These are phyloP conservation scores for Colletotrichum sp. DNA, from an alignment of 2,329 filamentous ascomycete genomes.

Conservation along the genomic window DNA sequence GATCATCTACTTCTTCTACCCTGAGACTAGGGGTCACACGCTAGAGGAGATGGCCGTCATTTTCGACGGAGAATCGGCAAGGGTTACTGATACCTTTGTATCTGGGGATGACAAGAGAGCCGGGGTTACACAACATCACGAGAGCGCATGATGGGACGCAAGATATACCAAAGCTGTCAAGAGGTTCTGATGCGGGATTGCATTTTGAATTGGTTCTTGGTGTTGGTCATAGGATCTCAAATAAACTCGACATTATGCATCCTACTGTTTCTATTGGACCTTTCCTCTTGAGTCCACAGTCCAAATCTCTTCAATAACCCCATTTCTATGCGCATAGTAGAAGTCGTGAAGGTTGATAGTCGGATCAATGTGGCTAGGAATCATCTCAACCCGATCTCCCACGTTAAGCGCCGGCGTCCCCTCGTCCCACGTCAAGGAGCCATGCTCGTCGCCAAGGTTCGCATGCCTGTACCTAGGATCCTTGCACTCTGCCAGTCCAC, in stretches of 20 bases:
- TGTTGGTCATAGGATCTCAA: neutral
- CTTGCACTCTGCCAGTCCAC: constrained; percentile 53
- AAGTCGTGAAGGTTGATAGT: constrained; percentile 57
- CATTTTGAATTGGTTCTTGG: neutral
- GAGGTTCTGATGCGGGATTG: neutral
- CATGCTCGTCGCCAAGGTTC: constrained; percentile 54
- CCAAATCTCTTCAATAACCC: constrained; percentile 56
- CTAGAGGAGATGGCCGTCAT: constrained; percentile 24
- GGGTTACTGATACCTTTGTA: neutral
- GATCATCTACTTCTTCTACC: constrained; percentile 38
- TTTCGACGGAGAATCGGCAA: neutral
- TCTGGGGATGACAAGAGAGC: constrained; percentile 21
- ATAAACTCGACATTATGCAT: neutral
- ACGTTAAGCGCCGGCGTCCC: constrained; percentile 39
- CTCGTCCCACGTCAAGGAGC: constrained; percentile 49
- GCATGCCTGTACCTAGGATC: constrained; percentile 45
- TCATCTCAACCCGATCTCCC: constrained; percentile 55
- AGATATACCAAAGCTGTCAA: neutral
- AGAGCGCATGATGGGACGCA: neutral
- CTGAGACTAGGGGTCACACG: constrained; percentile 25
- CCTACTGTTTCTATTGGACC: constrained; percentile 44
- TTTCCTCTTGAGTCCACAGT: constrained; percentile 54
- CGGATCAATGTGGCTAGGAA: constrained; percentile 60
- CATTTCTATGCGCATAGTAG: constrained; percentile 53
- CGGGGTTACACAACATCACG: neutral